Percentiles rank a stretch among this genome's conserved stretches.
phyloP scores from a whole-genome alignment of 805 yeast genomes.

The Yueomyces sp. region DNA sequence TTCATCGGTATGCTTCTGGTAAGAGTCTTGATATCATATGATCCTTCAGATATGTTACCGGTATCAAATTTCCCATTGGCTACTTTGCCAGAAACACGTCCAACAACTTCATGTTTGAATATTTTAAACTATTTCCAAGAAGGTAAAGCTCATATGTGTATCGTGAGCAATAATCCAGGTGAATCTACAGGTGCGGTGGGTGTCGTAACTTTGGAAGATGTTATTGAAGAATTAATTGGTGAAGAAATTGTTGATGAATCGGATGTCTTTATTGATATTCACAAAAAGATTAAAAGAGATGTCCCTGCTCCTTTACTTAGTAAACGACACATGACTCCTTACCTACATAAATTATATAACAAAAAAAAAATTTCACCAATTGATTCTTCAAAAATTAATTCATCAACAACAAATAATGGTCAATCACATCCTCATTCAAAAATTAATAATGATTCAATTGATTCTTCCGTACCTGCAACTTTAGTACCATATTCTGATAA shows the following conservation, averaged over 20 bases:
- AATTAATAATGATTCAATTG: no score
- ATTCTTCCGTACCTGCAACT: not conserved
- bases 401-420: not conserved
- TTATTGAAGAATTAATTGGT: constrained; percentile 95
- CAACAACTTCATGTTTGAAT: constrained; percentile 85
- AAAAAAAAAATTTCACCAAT: not conserved
- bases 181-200: constrained; percentile 75
- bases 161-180: constrained; percentile 81
- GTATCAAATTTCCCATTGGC: constrained; percentile 91
- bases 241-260: constrained; percentile 96
- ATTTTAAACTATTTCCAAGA: constrained; percentile 93
- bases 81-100: constrained; percentile 86
- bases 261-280: constrained; percentile 85
- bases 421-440: not conserved
- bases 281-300: constrained; percentile 67
- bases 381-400: not conserved
- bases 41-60: constrained; percentile 90
- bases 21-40: constrained; percentile 83
- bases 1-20: constrained; percentile 93
- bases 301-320: constrained; percentile 62
- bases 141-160: constrained; percentile 95
- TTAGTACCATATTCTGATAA: not conserved
- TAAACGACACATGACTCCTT: constrained; percentile 54
- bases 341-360: constrained; percentile 47
- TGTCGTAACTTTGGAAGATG: constrained; percentile 87